Evolutionary conservation across 345 rosid species (phyloP).

Genomic region (Gynandropsis gynandra): DNA sequence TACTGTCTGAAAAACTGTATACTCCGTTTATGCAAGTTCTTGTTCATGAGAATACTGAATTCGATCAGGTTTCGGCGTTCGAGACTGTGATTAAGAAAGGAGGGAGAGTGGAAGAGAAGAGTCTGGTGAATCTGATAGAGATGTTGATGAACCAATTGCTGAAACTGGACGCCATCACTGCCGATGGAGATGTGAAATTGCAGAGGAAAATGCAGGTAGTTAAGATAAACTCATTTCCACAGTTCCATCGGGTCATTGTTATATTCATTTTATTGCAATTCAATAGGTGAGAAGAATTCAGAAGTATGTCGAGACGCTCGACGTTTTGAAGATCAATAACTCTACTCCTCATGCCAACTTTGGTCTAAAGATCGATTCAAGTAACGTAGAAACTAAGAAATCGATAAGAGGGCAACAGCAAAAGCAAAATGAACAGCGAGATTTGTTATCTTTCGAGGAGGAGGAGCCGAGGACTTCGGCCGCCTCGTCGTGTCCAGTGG

Average conservation of each 20-base stretch:
- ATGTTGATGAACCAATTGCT: conserved; percentile 87
- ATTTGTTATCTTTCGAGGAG: conserved; percentile 29
- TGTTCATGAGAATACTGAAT: background rate
- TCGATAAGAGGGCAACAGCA: conserved; percentile 38
- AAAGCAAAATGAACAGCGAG: conserved; percentile 15
- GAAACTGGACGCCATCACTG: conserved; percentile 76
- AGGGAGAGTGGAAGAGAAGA: conserved; percentile 73
- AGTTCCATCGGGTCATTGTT: background rate
- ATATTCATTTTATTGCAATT: conserved; percentile 10
- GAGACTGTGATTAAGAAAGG: conserved; percentile 68
- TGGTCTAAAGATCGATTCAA: conserved; percentile 25
- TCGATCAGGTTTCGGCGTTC: conserved; percentile 62
- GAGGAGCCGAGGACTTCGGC: conserved; percentile 33
- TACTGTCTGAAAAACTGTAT: conserved; percentile 16
- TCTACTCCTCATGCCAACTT: conserved; percentile 38
- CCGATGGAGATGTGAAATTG: conserved; percentile 82
- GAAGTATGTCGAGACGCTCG: conserved; percentile 80
- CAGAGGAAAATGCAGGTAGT: conserved; percentile 95
- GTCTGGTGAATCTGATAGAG: conserved; percentile 59
- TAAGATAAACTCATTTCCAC: background rate
- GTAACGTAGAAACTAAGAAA: conserved; percentile 28
- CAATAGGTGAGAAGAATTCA: conserved; percentile 85
- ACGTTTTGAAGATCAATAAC: conserved; percentile 70
- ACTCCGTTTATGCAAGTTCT: background rate
- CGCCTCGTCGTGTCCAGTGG: conserved; percentile 47